phyloP scores from a whole-genome alignment of 202 grass and related monocot genomes.

The Bolboschoenoplectus hybrid region DNA sequence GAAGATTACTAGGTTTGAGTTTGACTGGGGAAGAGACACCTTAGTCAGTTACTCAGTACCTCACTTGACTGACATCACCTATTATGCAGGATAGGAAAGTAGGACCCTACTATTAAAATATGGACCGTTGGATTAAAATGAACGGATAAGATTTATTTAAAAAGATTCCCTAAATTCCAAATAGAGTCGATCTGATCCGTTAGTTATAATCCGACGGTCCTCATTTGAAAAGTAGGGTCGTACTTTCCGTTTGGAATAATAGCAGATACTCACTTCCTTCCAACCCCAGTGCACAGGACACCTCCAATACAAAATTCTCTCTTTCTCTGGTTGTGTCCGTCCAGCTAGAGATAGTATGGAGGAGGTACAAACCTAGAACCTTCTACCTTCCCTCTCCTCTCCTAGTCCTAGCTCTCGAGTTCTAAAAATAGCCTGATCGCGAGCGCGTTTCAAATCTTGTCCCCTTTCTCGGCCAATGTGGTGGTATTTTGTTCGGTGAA shows the following conservation, averaged over 20 bases:
- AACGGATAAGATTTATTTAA: too few relatives aligned
- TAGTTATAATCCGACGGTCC: too few relatives aligned
- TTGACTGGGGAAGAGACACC: slow-evolving; percentile 28
- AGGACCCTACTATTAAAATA: too few relatives aligned
- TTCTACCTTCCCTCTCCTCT: neutral
- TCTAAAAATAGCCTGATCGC: slow-evolving; percentile 26
- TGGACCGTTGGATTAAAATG: too few relatives aligned
- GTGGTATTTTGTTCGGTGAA: slow-evolving; percentile 2
- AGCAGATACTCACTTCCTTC: too few relatives aligned
- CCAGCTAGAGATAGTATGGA: slow-evolving; percentile 23
- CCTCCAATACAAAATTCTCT: slow-evolving; percentile 25
- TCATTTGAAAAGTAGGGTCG: too few relatives aligned
- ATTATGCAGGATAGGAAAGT: too few relatives aligned
- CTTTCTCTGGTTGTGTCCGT: neutral
- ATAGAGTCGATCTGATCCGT: too few relatives aligned
- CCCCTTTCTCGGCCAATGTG: slow-evolving; percentile 28
- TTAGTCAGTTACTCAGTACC: neutral
- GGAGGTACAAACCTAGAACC: slow-evolving; percentile 8
- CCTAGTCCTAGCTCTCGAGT: slow-evolving; percentile 22
- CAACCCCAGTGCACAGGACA: neutral
- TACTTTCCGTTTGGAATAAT: too few relatives aligned
- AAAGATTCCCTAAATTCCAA: too few relatives aligned
- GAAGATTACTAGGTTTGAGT: slow-evolving; percentile 21
- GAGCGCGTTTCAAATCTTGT: slow-evolving; percentile 6
- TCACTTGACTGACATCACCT: neutral